phyloP scores from a whole-genome alignment of 257 asterid genomes.

The Osmanthus fragrans region DNA sequence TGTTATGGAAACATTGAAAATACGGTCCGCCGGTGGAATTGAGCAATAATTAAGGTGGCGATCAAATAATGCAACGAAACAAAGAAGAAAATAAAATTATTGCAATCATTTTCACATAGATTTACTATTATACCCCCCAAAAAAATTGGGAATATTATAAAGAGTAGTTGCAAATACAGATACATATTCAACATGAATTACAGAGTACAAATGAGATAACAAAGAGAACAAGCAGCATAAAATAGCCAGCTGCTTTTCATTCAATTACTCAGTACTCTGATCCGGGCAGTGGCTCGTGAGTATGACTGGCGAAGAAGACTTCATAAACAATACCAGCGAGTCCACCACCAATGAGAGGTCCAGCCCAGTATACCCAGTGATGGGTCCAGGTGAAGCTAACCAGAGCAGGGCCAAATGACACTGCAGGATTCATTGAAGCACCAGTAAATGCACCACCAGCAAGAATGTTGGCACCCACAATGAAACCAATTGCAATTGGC shows the following conservation, averaged over 20 bases:
- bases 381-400: constrained; percentile 33
- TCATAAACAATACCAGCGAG: constrained; percentile 50
- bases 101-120: no score
- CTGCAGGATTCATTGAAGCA: constrained; percentile 64
- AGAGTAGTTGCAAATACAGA: no score
- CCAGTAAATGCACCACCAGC: constrained; percentile 62
- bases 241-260: not conserved
- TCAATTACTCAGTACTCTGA: constrained; percentile 18
- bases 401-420: constrained; percentile 47
- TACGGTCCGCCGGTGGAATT: no score
- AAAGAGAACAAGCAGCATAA: no score
- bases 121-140: no score
- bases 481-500: constrained; percentile 52
- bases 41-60: no score
- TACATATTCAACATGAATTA: no score
- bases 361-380: constrained; percentile 69
- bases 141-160: no score
- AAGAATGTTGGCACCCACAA: constrained; percentile 57
- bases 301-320: constrained; percentile 44
- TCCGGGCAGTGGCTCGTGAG: constrained; percentile 39
- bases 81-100: no score
- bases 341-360: constrained; percentile 50
- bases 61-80: no score
- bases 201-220: no score
- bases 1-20: no score